phyloP scores from a whole-genome alignment of 495 filamentous ascomycete genomes.

The Penicillium canescens region DNA sequence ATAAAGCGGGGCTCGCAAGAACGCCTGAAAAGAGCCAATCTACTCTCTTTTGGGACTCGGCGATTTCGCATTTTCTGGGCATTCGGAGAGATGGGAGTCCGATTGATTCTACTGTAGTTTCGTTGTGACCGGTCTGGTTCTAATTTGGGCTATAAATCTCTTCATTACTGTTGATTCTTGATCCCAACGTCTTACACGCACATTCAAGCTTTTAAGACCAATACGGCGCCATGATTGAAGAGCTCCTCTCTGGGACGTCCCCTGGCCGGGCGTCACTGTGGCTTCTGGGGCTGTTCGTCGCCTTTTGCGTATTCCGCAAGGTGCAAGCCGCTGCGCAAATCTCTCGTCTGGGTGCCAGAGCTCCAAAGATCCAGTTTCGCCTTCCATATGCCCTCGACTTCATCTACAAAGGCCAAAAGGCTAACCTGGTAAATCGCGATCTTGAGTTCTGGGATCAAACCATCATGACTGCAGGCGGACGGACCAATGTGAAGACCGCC shows the following conservation, averaged over 20 bases:
- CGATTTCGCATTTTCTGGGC: neutral
- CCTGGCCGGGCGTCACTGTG: constrained; percentile 25
- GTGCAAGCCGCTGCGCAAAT: constrained; percentile 34
- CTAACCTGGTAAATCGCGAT: constrained; percentile 52
- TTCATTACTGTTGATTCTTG: neutral
- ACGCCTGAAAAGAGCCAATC: constrained; percentile 23
- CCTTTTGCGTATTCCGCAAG: constrained; percentile 28
- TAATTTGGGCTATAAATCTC: too few species aligned
- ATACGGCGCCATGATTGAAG: constrained; percentile 37
- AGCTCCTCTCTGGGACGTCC: constrained; percentile 27
- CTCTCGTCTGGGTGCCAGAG: constrained; percentile 35
- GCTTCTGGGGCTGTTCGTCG: constrained; percentile 25
- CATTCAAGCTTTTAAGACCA: too few species aligned
- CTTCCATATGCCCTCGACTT: constrained; percentile 60
- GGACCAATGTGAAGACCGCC: constrained; percentile 49
- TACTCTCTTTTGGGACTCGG: constrained; percentile 1
- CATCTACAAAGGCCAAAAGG: constrained; percentile 50
- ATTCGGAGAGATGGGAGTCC: constrained; percentile 4
- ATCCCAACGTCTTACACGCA: neutral
- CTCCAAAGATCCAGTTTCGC: constrained; percentile 32
- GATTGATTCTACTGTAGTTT: neutral
- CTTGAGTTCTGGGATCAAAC: constrained; percentile 59
- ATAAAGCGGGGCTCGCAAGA: constrained; percentile 33
- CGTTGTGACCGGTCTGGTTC: too few species aligned
- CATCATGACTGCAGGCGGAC: constrained; percentile 41